Conservation (phyloP, 192 early-diverging fungal genomes). For the Coemansia brasiliensis region DNA sequence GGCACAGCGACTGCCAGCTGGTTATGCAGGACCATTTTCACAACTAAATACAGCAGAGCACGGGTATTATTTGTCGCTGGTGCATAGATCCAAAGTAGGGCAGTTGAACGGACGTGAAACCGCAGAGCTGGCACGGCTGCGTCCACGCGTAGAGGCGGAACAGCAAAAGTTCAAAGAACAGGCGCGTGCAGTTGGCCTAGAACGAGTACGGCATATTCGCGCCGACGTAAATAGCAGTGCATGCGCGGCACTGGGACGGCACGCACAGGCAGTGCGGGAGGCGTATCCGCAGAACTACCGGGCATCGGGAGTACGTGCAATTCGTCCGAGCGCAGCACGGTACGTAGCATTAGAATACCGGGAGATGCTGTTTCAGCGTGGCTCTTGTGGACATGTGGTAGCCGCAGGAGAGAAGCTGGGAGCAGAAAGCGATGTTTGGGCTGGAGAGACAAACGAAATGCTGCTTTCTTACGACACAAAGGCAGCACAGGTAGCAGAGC, state of each 20-base stretch:
- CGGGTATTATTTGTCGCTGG: conserved; percentile 15
- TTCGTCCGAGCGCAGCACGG: conserved; percentile 22
- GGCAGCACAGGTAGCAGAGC: conserved; percentile 18
- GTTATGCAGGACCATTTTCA: conserved; percentile 42
- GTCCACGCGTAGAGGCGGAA: conserved; percentile 27
- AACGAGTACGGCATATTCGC: conserved; percentile 9
- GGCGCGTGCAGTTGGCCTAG: conserved; percentile 21
- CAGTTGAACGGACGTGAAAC: conserved; percentile 13
- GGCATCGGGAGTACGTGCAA: conserved; percentile 25
- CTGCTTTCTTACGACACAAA: conserved; percentile 25
- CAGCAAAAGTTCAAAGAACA: conserved; percentile 35
- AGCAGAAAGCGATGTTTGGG: conserved; percentile 6
- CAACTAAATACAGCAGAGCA: conserved; percentile 34
- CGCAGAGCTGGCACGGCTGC: conserved; percentile 27
- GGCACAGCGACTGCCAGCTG: conserved; percentile 18
- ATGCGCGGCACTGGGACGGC: not conserved
- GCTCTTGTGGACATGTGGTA: conserved; percentile 16
- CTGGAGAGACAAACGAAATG: not conserved
- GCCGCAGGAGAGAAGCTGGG: not conserved
- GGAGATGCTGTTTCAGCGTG: conserved; percentile 39
- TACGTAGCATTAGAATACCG: conserved; percentile 37
- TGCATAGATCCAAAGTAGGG: conserved; percentile 10
- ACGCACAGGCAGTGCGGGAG: conserved; percentile 6
- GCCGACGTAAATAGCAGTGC: not conserved
- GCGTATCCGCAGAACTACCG: conserved; percentile 24